Evolutionary conservation across 2,329 filamentous ascomycete genomes (phyloP), one percentile per base, ranked within the genome.

Genomic region (Diaporthe vaccinii): DNA sequence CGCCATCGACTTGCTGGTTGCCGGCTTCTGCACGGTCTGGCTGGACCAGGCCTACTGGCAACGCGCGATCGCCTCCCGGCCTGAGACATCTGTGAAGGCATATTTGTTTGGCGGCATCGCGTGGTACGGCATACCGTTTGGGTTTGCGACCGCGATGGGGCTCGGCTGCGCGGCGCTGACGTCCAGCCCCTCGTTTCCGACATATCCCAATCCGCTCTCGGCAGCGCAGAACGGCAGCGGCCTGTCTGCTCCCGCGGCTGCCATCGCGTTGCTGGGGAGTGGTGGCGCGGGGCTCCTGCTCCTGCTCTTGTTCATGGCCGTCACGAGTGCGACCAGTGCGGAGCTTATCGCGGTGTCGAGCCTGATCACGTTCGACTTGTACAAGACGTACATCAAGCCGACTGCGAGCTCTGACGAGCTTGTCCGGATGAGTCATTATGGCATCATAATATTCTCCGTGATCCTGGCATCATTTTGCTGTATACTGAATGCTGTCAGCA

Each of bases 251-350:
- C 82, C 82, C 2, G 81, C 81, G 4, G 79, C 78, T 12, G 82
- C 82, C 14, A 80, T 83, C 53, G 82, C 84, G 0, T 78, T 87
- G 8, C 79, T 85, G 2, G 83, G 84, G 1, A 81, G 78, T 49
- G 81, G 81, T n/a, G 84, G 83, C 2, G 81, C 83, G 0, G 81
- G 79, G 2, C 78, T 83, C 15, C 77, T 85, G 77, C 79, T 85
- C 17, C 78, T 87, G 6, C 81, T 87, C 22, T 81, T 87, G 0
- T 88, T 88, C 81, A 87, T 87, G 86, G 85, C 86, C 6, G 85
- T 86, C 8, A 87, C 86, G 0, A 83, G 81, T 6, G 84, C 84
- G 0, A 86, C 86, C 59, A 84, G 77, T 2, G 84, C 86, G 0
- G 85, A 88, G 74, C 81, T 87, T 7, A 87, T 88, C 22, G 85